Evolutionary conservation across 2,329 filamentous ascomycete species (phyloP), one percentile per base, ranked within the genome.

Genomic region (Neofusicoccum cordaticola): DNA sequence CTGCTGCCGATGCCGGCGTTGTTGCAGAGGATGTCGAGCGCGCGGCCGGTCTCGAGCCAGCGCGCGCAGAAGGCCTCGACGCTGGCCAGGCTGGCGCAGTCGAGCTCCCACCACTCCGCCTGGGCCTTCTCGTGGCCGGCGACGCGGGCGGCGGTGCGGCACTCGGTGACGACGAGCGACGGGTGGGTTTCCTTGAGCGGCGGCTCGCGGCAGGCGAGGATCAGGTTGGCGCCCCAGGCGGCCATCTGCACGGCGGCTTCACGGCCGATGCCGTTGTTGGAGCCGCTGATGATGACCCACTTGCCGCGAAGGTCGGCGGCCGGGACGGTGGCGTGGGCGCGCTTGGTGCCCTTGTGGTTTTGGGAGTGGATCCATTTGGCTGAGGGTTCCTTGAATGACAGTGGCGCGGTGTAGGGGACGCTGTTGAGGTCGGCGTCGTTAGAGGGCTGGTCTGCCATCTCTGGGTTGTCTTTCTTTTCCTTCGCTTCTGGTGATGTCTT

Each of bases 21-120:
- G 66, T 75, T 75, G 66, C 68, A 71, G 4, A 75, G 67, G 3
- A 75, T 66, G 64, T 74, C 72, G 22, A 74, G 68, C 12, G 70
- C 39, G 3, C 68, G 64, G 27, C 66, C 69, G 6, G 64, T 71
- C 1, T 66, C 65, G 1, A 74, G 61, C 71, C 71, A 76, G 37
- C 72, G 66, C 61, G 65, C 47, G 3, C 68, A 70, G 51, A 75
- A 69, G 4, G 66, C 66, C 42, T 73, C 69, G n/a, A 75, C 70
- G 61, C 63, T 71, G 1, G 41, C 31, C 12, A 75, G 65, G 19
- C 67, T 62, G 19, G 65, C 66, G 66, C 69, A 70, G 58, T 74
- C 71, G 39, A 69, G 63, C 42, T 70, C 65, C 73, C 72, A 74
- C 69, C 68, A 74, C 61, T 74, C 72, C 9, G 73, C 45, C 15